Evolutionary conservation across 2,329 filamentous ascomycete species (phyloP).

Genomic region (Colletotrichum simmondsii): DNA sequence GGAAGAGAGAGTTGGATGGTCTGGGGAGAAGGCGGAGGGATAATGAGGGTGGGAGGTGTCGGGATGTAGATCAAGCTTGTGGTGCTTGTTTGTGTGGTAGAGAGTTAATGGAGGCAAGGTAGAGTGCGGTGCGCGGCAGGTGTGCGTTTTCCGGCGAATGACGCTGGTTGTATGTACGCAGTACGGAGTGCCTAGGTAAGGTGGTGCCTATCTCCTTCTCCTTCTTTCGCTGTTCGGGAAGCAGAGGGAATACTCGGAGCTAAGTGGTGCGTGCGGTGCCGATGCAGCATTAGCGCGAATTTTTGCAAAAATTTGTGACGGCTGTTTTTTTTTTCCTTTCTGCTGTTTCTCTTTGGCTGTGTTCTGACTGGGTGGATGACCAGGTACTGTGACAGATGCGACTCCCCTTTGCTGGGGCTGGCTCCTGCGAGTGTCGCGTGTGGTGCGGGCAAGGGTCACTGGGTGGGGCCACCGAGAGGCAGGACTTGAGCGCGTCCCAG

Average conservation of each 20-base stretch:
- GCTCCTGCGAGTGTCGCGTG: conserved; percentile 29
- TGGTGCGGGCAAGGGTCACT: conserved; percentile 3
- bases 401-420: conserved; percentile 1
- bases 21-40: conserved; percentile 13
- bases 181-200: background rate
- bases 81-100: conserved; percentile 18
- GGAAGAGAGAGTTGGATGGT: conserved; percentile 7
- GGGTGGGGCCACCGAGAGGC: conserved; percentile 8
- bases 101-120: background rate
- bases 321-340: background rate
- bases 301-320: conserved; percentile 32
- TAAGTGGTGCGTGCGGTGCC: conserved; percentile 19
- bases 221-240: conserved; percentile 9
- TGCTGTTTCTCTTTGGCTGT: background rate
- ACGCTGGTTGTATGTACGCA: conserved; percentile 27
- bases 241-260: conserved; percentile 29
- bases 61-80: conserved; percentile 10
- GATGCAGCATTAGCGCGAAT: conserved; percentile 29
- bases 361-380: background rate
- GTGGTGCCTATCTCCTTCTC: conserved; percentile 1
- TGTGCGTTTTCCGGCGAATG: conserved; percentile 31
- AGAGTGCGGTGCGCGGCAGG: background rate
- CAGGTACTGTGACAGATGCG: conserved; percentile 11
- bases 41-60: conserved; percentile 7
- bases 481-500: background rate